These are phyloP conservation scores for Hemisphaericaspora subhashii DNA, from an alignment of 1,139 yeast species.

Conservation along the genomic window DNA sequence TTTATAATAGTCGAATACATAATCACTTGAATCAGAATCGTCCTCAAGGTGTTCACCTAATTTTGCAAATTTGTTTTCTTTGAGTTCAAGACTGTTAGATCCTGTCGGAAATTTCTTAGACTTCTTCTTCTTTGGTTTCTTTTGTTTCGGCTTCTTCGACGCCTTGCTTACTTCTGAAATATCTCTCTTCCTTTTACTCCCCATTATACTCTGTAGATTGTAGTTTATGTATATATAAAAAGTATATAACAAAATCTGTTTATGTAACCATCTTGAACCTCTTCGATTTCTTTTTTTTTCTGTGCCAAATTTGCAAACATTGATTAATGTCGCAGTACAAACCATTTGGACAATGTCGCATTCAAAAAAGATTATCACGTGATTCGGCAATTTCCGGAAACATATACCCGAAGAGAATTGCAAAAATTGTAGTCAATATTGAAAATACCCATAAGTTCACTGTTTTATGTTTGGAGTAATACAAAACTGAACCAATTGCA, in stretches of 20 bases:
- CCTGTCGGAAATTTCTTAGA: constrained; percentile 1
- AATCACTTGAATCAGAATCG: constrained; percentile 22
- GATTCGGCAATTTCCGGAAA: constrained; percentile 5
- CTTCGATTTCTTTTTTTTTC: constrained; percentile 13
- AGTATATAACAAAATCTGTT: not conserved
- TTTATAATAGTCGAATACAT: constrained; percentile 22
- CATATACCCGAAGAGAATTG: constrained; percentile 7
- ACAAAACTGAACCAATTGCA: constrained; percentile 8
- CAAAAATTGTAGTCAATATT: constrained; percentile 8
- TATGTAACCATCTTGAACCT: not conserved
- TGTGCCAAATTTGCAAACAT: constrained; percentile 8
- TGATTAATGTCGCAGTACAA: no score
- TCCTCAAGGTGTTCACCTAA: constrained; percentile 19
- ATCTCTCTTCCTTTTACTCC: constrained; percentile 25
- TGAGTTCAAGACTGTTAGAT: constrained; percentile 11
- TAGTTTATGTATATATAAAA: constrained; percentile 1
- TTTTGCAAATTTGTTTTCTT: constrained; percentile 21
- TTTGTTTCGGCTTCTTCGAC: constrained; percentile 20
- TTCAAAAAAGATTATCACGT: constrained; percentile 3
- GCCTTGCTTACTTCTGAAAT: constrained; percentile 13
- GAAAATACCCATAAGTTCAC: constrained; percentile 10
- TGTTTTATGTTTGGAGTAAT: constrained; percentile 3
- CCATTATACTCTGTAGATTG: constrained; percentile 14
- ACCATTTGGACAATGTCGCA: not conserved
- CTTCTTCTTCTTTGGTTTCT: constrained; percentile 19